Evolutionary conservation across 2,329 filamentous ascomycete genomes (phyloP), one percentile per base, ranked within the genome.

Genomic region (Fusarium torulosum): DNA sequence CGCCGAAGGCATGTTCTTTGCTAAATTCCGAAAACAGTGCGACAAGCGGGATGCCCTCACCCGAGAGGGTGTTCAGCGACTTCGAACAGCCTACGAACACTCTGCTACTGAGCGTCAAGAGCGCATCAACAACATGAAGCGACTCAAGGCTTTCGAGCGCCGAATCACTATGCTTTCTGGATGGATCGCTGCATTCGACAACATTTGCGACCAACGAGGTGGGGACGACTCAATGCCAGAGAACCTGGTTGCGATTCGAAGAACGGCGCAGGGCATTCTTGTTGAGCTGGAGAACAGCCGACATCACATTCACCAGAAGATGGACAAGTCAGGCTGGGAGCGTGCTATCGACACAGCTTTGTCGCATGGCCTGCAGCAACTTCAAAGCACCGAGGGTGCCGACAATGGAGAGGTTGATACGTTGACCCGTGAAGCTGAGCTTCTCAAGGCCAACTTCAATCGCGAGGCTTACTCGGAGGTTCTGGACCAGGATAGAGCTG

Each of bases 141-240:
- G 92, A 71, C 81, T 96, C 60, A 90, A 91, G 70, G 88, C 91
- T 53, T 89, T 97, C 31, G 93, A 97, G 80, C 88, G 93, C 68
- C 88, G 96, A 17, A 97, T 97, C 64, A 86, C 89, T 8, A 84
- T 97, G 62, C 84, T 99, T n/a, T 94, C 91, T 5, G 90, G 91
- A 2, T 99, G 96, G 96, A 91, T 97, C 57, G 92, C 91, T 2
- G 93, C 94, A 3, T 99, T 98, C 72, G 95, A 98, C 66, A 84
- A 86, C 2, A 87, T 96, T 4, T 95, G 91, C 70, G 92, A 93
- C 38, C 85, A 84, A 46, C 85, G 89, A 19, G 74, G 71, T 0
- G 76, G 75, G 0, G 73, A 75, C 52, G 86, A 89, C 20, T 80
- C 85, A 0, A 89, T 90, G 85, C 88, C 94, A 2, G 80, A 86